A percentile compares a stretch with the other conserved stretches of the same genome.
These are phyloP conservation scores for Podaxis sp. DNA, from an alignment of 768 basidiomycete species.

Conservation along the genomic window DNA sequence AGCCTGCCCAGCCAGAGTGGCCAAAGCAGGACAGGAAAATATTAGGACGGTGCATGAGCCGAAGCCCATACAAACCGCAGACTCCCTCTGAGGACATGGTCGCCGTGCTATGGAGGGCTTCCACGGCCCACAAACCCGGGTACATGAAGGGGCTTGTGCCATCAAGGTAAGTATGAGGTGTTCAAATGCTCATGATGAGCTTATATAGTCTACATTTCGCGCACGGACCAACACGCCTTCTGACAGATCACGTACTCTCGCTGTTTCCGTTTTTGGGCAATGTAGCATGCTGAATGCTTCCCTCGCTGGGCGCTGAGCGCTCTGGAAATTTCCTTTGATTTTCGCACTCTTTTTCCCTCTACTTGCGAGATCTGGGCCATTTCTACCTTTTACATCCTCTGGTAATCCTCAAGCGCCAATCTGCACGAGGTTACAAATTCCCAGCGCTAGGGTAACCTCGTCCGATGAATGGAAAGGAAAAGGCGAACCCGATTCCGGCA, in stretches of 20 bases:
- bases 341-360: neutral
- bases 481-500: neutral
- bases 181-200: neutral
- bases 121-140: slow-evolving; percentile 55
- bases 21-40: slow-evolving; percentile 73
- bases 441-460: neutral
- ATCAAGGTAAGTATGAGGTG: slow-evolving; percentile 64
- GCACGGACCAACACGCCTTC: slow-evolving; percentile 35
- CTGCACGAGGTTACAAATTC: neutral
- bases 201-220: slow-evolving; percentile 24
- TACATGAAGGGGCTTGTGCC: slow-evolving; percentile 55
- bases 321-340: neutral
- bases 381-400: no score
- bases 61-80: slow-evolving; percentile 63
- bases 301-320: neutral
- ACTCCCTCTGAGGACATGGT: slow-evolving; percentile 66
- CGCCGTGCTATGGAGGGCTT: slow-evolving; percentile 68
- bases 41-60: slow-evolving; percentile 79
- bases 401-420: neutral
- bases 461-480: neutral
- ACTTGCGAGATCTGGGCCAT: no score
- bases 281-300: neutral
- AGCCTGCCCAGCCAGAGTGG: slow-evolving; percentile 62
- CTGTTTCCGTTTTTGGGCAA: neutral
- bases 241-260: neutral